Evolutionary conservation across 2,329 filamentous ascomycete genomes (phyloP).

Genomic region (Exophiala xenobiotica): DNA sequence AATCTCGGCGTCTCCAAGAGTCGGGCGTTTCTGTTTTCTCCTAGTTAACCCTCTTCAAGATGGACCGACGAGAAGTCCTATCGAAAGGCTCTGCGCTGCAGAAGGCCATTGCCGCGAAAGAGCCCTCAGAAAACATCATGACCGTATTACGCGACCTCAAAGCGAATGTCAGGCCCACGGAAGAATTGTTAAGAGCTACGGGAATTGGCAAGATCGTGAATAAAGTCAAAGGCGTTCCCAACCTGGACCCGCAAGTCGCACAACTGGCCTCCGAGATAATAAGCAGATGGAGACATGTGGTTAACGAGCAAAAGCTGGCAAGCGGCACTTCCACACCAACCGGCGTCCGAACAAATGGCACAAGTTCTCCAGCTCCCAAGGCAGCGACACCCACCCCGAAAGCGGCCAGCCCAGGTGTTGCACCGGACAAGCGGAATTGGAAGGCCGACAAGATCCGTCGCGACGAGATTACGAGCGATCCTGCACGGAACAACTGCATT

Average conservation of each 20-base stretch:
- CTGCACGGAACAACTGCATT: slow-evolving; percentile 77
- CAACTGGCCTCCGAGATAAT: slow-evolving; percentile 79
- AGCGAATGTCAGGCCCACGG: slow-evolving; percentile 76
- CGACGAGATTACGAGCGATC: slow-evolving; percentile 67
- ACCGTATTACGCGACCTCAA: slow-evolving; percentile 75
- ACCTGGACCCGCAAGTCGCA: slow-evolving; percentile 62
- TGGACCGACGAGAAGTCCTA: slow-evolving; percentile 82
- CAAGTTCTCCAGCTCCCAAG: slow-evolving; percentile 51
- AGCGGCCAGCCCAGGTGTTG: slow-evolving; percentile 39
- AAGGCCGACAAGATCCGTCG: slow-evolving; percentile 69
- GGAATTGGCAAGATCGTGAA: slow-evolving; percentile 87
- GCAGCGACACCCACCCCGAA: slow-evolving; percentile 44
- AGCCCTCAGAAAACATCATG: slow-evolving; percentile 70
- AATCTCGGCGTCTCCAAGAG: background rate
- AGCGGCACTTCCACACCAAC: slow-evolving; percentile 32
- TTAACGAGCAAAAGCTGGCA: slow-evolving; percentile 55
- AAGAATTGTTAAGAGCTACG: slow-evolving; percentile 88
- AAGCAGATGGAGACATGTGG: slow-evolving; percentile 78
- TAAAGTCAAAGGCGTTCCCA: slow-evolving; percentile 78
- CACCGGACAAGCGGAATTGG: slow-evolving; percentile 76
- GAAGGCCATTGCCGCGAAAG: slow-evolving; percentile 74
- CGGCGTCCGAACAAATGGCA: slow-evolving; percentile 49
- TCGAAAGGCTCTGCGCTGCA: slow-evolving; percentile 73
- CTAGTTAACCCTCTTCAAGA: slow-evolving; percentile 38
- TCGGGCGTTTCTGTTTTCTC: background rate